These are phyloP conservation scores for Ophiostoma sp. DNA, from an alignment of 2,329 filamentous ascomycete genomes.

Conservation along the genomic window DNA sequence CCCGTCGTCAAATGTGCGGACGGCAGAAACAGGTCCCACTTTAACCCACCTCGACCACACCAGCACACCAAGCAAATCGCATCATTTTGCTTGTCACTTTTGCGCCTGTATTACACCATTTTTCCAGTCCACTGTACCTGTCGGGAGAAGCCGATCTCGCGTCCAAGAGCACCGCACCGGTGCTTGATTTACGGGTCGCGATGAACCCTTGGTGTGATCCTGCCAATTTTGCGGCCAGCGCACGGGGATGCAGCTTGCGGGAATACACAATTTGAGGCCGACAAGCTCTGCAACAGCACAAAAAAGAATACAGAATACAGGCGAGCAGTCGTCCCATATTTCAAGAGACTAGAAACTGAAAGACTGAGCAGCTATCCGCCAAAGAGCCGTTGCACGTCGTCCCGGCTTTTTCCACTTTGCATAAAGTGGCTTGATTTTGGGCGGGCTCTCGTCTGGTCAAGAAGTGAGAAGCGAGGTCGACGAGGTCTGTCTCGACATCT, in stretches of 20 bases:
- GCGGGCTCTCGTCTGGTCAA: background rate
- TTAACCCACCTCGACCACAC: background rate
- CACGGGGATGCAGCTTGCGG: background rate
- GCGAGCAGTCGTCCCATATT: background rate
- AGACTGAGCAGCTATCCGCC: background rate
- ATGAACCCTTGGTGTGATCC: background rate
- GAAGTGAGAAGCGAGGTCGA: background rate
- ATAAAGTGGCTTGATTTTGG: slow-evolving; percentile 1
- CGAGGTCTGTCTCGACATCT: background rate
- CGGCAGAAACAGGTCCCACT: slow-evolving; percentile 17
- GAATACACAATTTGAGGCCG: background rate
- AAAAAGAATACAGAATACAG: background rate
- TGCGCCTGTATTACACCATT: background rate
- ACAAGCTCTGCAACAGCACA: background rate
- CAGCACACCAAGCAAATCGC: background rate
- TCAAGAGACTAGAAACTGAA: background rate
- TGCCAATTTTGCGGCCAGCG: background rate
- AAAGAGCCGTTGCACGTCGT: background rate
- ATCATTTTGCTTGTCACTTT: background rate
- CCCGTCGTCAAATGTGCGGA: too few species aligned
- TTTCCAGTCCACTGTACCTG: background rate
- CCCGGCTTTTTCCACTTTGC: slow-evolving; percentile 2
- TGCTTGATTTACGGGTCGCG: background rate
- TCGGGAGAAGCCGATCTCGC: slow-evolving; percentile 10
- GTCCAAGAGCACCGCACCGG: background rate